Evolutionary conservation across 257 asterid genomes (phyloP).

Genomic region (Solanum corneliomulleri): DNA sequence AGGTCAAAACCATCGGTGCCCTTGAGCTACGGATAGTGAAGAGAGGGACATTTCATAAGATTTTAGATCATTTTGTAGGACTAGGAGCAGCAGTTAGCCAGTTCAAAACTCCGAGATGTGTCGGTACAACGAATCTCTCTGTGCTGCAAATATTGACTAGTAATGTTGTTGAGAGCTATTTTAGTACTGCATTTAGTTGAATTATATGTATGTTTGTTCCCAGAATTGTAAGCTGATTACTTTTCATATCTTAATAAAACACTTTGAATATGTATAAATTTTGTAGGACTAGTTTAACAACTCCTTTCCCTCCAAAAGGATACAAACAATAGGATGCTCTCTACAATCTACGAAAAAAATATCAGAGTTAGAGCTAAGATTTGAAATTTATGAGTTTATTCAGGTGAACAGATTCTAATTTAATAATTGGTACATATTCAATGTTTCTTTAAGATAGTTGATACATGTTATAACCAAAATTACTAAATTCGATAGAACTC

Average conservation of each 20-base stretch:
- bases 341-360: neutral
- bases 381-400: neutral
- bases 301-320: neutral
- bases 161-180: constrained; percentile 51
- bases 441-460: too few species aligned
- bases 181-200: constrained; percentile 41
- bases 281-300: neutral
- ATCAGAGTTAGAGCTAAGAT: neutral
- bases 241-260: neutral
- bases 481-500: too few species aligned
- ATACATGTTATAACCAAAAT: too few species aligned
- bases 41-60: constrained; percentile 78
- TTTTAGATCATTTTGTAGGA: constrained; percentile 78
- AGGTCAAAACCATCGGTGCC: constrained; percentile 43
- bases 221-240: neutral
- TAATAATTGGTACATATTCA: too few species aligned
- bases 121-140: constrained; percentile 37
- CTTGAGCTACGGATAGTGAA: constrained; percentile 59
- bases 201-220: neutral
- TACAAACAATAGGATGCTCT: neutral
- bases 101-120: constrained; percentile 88
- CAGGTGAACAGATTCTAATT: too few species aligned
- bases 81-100: constrained; percentile 95
- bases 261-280: neutral
- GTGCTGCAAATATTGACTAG: constrained; percentile 53